Percentiles rank a stretch among this genome's conserved stretches.
Evolutionary conservation across 371 early-diverging fungal species (phyloP).

Genomic region (Mortierella sp.): DNA sequence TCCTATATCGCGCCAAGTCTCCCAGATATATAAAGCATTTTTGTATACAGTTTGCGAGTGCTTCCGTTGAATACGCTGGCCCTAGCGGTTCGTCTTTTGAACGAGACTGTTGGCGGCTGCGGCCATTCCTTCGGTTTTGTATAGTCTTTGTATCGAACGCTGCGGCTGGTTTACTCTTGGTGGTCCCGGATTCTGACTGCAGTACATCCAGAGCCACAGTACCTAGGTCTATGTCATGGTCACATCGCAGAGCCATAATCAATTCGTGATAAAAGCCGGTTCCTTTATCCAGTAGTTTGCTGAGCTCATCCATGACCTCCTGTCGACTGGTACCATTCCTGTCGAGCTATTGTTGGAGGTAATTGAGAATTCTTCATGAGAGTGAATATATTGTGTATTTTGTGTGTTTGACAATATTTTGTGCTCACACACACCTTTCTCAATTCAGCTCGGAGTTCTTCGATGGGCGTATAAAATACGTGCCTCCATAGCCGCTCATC

Average conservation of each 20-base stretch:
- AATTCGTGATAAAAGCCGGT: slow-evolving; percentile 52
- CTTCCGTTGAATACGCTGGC: slow-evolving; percentile 24
- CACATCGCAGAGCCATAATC: slow-evolving; percentile 37
- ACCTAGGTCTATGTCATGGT: slow-evolving; percentile 35
- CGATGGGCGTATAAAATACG: slow-evolving; percentile 52
- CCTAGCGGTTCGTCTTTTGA: slow-evolving; percentile 24
- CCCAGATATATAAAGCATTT: slow-evolving; percentile 60
- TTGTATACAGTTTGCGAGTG: slow-evolving; percentile 57
- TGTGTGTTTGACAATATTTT: neutral
- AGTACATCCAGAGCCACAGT: slow-evolving; percentile 37
- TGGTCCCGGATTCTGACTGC: slow-evolving; percentile 13
- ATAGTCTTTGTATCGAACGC: neutral
- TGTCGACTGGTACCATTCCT: slow-evolving; percentile 26
- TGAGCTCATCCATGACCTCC: slow-evolving; percentile 42
- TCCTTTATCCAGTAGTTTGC: slow-evolving; percentile 46
- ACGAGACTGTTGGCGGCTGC: slow-evolving; percentile 31
- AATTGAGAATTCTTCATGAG: neutral
- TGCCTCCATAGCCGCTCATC: slow-evolving; percentile 54
- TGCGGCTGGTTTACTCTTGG: slow-evolving; percentile 7
- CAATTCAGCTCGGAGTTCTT: slow-evolving; percentile 48
- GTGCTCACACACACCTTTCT: slow-evolving; percentile 34
- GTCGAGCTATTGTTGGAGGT: slow-evolving; percentile 22
- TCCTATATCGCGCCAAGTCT: slow-evolving; percentile 59
- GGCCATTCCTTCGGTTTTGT: slow-evolving; percentile 15
- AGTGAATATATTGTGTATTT: neutral